Evolutionary conservation across 2,329 filamentous ascomycete species (phyloP).

Genomic region (Aspergillus sp.): DNA sequence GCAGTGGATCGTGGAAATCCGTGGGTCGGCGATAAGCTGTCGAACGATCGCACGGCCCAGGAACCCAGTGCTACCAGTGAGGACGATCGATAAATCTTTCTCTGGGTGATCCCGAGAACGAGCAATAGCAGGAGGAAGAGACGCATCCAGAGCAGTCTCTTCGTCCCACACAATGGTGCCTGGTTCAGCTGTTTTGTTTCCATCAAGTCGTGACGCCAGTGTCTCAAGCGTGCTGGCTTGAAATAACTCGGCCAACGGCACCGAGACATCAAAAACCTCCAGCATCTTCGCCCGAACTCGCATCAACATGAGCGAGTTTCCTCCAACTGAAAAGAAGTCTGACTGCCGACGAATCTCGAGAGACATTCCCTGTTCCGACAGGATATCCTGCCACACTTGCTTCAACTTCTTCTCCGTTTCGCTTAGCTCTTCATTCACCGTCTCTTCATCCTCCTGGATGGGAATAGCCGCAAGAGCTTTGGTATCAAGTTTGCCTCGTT

Average conservation of each 20-base stretch:
- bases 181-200: too few relatives aligned
- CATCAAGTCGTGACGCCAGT: too few relatives aligned
- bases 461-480: background rate
- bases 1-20: conserved; percentile 42
- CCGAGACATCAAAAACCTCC: conserved; percentile 20
- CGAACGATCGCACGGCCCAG: conserved; percentile 40
- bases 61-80: conserved; percentile 32
- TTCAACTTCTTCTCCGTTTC: conserved; percentile 3
- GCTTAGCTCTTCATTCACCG: conserved; percentile 1
- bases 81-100: conserved; percentile 14
- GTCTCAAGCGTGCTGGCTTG: conserved; percentile 32
- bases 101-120: background rate
- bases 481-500: conserved; percentile 14
- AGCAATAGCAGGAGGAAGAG: too few relatives aligned
- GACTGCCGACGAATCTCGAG: background rate
- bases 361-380: background rate
- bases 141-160: too few relatives aligned
- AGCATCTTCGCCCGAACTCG: conserved; percentile 28
- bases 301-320: conserved; percentile 27
- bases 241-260: conserved; percentile 39
- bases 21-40: conserved; percentile 28
- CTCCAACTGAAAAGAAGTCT: conserved; percentile 25
- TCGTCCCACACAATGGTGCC: too few relatives aligned
- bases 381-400: conserved; percentile 8
- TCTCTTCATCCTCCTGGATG: background rate